phyloP scores from a whole-genome alignment of 164 flowering plant genomes.

The Brasenia schreberi region DNA sequence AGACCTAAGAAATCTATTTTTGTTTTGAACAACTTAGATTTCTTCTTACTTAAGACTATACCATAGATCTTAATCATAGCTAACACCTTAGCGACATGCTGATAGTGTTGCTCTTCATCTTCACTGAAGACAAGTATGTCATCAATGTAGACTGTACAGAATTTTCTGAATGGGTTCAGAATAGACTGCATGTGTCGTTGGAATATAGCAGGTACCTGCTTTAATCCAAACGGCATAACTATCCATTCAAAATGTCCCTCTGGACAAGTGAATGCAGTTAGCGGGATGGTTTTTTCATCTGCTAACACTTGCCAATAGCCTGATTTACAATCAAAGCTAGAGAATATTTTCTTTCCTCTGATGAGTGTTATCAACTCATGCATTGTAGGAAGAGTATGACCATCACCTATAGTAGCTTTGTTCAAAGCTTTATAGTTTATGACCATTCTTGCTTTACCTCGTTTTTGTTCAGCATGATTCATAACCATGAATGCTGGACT shows the following conservation, averaged over 20 bases:
- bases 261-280: conserved; percentile 6
- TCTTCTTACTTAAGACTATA: background rate
- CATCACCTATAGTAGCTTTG: too few species aligned
- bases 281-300: background rate
- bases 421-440: too few species aligned
- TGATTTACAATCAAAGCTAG: conserved; percentile 6
- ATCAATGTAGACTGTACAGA: conserved; percentile 2
- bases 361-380: background rate
- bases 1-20: conserved; percentile 6
- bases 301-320: too few species aligned
- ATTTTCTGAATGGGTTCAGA: background rate
- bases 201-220: conserved; percentile 5
- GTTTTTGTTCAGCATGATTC: too few species aligned
- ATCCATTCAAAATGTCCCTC: conserved; percentile 10
- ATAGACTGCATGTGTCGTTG: conserved; percentile 7
- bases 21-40: background rate
- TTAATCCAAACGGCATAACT: conserved; percentile 9
- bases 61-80: background rate
- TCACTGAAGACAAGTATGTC: conserved; percentile 4
- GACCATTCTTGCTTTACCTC: too few species aligned
- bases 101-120: background rate
- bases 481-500: too few species aligned
- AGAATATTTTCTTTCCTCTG: background rate
- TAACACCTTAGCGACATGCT: background rate
- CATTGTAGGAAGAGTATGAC: background rate